phyloP scores from a whole-genome alignment of 2,329 filamentous ascomycete species.

The Trichothecium roseum region DNA sequence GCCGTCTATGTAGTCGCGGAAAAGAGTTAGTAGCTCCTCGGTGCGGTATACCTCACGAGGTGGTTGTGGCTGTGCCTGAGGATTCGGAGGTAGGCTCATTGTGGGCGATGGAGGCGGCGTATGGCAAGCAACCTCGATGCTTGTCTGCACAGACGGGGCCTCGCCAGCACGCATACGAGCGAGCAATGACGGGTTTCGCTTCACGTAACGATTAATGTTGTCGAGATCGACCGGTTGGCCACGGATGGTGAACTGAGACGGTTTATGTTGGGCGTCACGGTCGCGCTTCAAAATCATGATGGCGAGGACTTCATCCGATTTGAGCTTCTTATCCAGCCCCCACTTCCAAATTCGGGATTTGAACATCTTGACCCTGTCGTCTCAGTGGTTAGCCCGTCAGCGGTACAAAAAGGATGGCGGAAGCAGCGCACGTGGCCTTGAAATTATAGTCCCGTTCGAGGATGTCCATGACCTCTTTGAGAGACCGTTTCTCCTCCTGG shows the following conservation, averaged over 20 bases:
- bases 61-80: conserved; percentile 2
- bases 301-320: conserved; percentile 27
- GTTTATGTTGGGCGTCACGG: conserved; percentile 20
- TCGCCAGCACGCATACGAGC: conserved; percentile 19
- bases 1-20: conserved; percentile 17
- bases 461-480: conserved; percentile 29
- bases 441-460: conserved; percentile 26
- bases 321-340: conserved; percentile 30
- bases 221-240: conserved; percentile 26
- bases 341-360: conserved; percentile 31
- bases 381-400: background rate
- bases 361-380: conserved; percentile 28
- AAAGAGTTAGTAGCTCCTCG: conserved; percentile 17
- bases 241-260: conserved; percentile 24
- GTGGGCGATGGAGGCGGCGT: conserved; percentile 15
- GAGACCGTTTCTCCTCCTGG: conserved; percentile 27
- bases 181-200: conserved; percentile 24
- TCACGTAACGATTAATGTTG: conserved; percentile 28
- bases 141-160: conserved; percentile 18
- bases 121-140: conserved; percentile 19
- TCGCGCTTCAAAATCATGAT: conserved; percentile 26
- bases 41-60: conserved; percentile 11
- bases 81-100: conserved; percentile 7
- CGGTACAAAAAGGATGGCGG: background rate
- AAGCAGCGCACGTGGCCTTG: conserved; percentile 24